These are phyloP conservation scores for Escallonia herrerae DNA, from an alignment of 129 eudicot genomes.

Conservation along the genomic window DNA sequence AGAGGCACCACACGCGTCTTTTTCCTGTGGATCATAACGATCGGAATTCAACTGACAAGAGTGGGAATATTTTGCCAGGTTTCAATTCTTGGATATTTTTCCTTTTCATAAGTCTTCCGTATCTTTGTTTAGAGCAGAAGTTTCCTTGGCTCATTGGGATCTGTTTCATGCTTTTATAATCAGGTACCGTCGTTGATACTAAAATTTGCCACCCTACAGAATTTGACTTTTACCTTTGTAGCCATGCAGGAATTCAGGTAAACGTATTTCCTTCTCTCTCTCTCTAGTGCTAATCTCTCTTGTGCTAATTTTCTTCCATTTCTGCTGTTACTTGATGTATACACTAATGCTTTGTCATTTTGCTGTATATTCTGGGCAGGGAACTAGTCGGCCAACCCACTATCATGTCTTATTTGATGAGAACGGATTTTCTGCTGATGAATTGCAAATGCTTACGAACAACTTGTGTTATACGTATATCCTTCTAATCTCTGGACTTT, in stretches of 20 bases:
- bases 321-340: background rate
- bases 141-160: background rate
- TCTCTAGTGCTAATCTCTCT: no score
- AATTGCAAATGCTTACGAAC: conserved; percentile 51
- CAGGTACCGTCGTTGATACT: conserved; percentile 68
- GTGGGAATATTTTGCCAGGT: conserved; percentile 83
- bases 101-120: background rate
- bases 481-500: background rate
- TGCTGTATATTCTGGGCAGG: conserved; percentile 24
- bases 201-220: conserved; percentile 66
- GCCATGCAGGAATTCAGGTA: conserved; percentile 88
- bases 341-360: no score
- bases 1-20: conserved; percentile 75
- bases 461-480: conserved; percentile 62
- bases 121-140: background rate
- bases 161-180: conserved; percentile 1
- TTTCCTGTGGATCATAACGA: conserved; percentile 47
- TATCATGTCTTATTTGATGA: conserved; percentile 78
- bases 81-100: background rate
- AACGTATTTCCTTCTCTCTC: background rate
- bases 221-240: conserved; percentile 66
- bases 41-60: conserved; percentile 41
- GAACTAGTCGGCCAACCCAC: conserved; percentile 76
- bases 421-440: conserved; percentile 54
- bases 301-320: no score